Evolutionary conservation across 2,329 filamentous ascomycete genomes (phyloP).

Genomic region (Phoma sp.): DNA sequence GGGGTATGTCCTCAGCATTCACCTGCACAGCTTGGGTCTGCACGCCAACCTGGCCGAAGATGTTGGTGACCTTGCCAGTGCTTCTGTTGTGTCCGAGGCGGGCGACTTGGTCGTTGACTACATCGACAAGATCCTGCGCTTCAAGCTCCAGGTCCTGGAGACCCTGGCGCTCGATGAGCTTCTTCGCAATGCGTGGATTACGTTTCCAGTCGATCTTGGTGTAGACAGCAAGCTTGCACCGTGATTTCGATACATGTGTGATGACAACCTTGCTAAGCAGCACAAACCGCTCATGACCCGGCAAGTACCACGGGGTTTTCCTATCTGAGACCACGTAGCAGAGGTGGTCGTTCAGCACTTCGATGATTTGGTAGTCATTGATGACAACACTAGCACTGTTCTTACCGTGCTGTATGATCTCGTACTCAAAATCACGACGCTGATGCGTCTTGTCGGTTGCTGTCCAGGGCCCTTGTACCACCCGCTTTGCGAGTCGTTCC

Average conservation of each 20-base stretch:
- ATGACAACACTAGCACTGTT: conserved; percentile 59
- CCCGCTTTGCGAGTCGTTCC: conserved; percentile 61
- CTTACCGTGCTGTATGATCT: conserved; percentile 63
- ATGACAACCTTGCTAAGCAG: conserved; percentile 91
- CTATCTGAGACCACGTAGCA: conserved; percentile 73
- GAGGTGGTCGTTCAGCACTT: conserved; percentile 65
- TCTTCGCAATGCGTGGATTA: conserved; percentile 51
- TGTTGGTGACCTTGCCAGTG: conserved; percentile 78
- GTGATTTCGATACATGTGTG: conserved; percentile 89
- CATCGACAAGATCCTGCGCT: conserved; percentile 76
- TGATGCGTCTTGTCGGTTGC: conserved; percentile 73
- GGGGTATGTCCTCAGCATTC: conserved; percentile 45
- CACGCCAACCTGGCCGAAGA: conserved; percentile 78
- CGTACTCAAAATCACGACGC: conserved; percentile 81
- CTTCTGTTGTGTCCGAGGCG: conserved; percentile 76
- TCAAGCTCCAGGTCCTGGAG: conserved; percentile 76
- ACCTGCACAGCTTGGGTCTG: conserved; percentile 67
- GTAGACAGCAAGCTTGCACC: conserved; percentile 89
- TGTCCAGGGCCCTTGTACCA: conserved; percentile 87
- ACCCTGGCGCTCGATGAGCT: conserved; percentile 69
- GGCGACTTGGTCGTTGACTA: conserved; percentile 79
- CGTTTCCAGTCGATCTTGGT: conserved; percentile 87
- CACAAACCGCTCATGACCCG: conserved; percentile 78
- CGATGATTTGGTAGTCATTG: conserved; percentile 84
- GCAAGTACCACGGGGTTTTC: conserved; percentile 81